Percentiles rank a stretch among this genome's conserved stretches.
Evolutionary conservation across 192 early-diverging fungal genomes (phyloP).

Genomic region (Coemansia sp.): DNA sequence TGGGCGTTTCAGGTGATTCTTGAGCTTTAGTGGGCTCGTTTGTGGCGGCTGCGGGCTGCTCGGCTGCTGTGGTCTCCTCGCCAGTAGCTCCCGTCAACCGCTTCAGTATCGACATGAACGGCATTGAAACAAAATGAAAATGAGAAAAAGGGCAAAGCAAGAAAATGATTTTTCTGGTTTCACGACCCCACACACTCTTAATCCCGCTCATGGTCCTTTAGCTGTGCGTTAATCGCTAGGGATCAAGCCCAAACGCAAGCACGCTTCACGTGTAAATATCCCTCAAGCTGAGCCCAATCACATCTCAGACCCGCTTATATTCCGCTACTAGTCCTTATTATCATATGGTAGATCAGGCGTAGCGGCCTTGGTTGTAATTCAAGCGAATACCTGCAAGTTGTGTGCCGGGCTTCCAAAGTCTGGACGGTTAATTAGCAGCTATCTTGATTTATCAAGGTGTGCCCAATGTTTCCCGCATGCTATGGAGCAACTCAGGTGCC

Average conservation of each 20-base stretch:
- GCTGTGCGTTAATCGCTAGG: too few species aligned
- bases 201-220: not conserved
- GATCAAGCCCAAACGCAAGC: too few species aligned
- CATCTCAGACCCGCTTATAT: too few species aligned
- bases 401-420: not conserved
- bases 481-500: constrained; percentile 17
- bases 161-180: not conserved
- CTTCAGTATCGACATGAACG: constrained; percentile 23
- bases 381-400: not conserved
- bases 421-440: not conserved
- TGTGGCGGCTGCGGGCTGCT: not conserved
- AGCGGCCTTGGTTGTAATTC: not conserved
- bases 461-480: not conserved
- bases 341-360: not conserved
- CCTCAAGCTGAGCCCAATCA: too few species aligned
- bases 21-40: constrained; percentile 4
- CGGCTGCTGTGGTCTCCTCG: not conserved
- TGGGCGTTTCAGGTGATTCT: not conserved
- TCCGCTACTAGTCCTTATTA: too few species aligned
- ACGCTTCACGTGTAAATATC: too few species aligned
- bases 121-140: constrained; percentile 6
- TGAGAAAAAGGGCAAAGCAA: not conserved
- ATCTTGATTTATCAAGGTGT: not conserved
- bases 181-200: not conserved
- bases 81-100: constrained; percentile 9